Conservation (phyloP, 305 asterid genomes). For the Stenogyne calaminthoides region DNA sequence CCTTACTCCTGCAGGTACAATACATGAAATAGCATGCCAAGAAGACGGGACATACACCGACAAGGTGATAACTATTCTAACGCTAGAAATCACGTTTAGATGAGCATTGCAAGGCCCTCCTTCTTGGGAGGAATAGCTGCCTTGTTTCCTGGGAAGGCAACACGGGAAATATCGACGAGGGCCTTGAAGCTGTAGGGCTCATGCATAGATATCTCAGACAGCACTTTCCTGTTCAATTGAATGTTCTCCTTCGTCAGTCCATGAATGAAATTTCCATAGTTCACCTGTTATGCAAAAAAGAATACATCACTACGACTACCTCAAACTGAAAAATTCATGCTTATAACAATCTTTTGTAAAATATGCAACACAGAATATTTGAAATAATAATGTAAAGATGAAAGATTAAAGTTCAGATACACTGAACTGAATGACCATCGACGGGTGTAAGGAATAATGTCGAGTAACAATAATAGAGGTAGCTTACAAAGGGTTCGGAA, state of each 20-base stretch:
- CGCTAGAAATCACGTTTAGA: constrained; percentile 31
- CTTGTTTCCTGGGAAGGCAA: constrained; percentile 83
- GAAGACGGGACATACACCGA: neutral
- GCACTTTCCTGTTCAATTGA: constrained; percentile 84
- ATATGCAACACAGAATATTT: neutral
- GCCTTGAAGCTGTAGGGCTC: constrained; percentile 96
- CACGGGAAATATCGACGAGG: constrained; percentile 68
- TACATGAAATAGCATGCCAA: constrained; percentile 12
- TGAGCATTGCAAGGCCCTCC: constrained; percentile 68
- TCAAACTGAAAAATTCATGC: neutral
- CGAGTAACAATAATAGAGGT: neutral
- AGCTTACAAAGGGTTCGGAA: neutral
- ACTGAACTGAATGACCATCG: neutral
- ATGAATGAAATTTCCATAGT: constrained; percentile 91
- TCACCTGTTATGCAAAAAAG: constrained; percentile 52
- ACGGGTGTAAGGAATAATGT: neutral
- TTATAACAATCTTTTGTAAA: neutral
- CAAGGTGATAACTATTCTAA: neutral
- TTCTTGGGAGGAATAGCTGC: constrained; percentile 50
- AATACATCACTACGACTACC: neutral
- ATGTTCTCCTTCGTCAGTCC: constrained; percentile 91
- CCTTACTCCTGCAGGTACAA: constrained; percentile 12
- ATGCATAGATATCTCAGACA: constrained; percentile 86
- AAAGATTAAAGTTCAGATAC: neutral
- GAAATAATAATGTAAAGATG: neutral